These are phyloP conservation scores for Osmozyma mogii DNA, from an alignment of 805 yeast species.

Conservation along the genomic window DNA sequence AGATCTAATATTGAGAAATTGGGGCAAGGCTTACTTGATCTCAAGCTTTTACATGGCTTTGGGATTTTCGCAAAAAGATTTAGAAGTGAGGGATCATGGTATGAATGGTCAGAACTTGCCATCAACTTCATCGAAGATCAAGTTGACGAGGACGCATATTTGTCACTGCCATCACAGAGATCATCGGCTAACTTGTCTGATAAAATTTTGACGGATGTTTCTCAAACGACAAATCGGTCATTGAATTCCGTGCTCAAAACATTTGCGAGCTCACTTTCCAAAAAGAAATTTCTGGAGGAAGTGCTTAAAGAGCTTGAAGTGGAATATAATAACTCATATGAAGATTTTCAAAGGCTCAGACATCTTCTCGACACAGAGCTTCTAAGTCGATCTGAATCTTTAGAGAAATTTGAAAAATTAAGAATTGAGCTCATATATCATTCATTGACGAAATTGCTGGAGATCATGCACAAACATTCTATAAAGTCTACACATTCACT, in stretches of 20 bases:
- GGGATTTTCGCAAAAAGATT: conserved; percentile 29
- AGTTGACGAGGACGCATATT: conserved; percentile 6
- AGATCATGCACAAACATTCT: conserved; percentile 21
- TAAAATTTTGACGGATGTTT: conserved; percentile 13
- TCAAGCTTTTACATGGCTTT: conserved; percentile 23
- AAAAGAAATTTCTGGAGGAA: conserved; percentile 21
- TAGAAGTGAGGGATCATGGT: conserved; percentile 36
- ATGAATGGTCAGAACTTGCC: conserved; percentile 35
- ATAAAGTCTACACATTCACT: conserved; percentile 17
- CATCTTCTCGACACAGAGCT: conserved; percentile 25
- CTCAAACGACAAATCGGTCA: conserved; percentile 19
- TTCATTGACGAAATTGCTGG: conserved; percentile 27
- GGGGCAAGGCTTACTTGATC: conserved; percentile 33
- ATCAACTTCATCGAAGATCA: conserved; percentile 4
- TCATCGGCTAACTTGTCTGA: conserved; percentile 5
- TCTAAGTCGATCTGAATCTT: conserved; percentile 10
- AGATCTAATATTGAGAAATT: conserved; percentile 29
- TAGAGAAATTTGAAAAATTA: conserved; percentile 28
- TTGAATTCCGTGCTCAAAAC: conserved; percentile 26
- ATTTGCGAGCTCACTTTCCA: conserved; percentile 23
- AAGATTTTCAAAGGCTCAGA: conserved; percentile 23
- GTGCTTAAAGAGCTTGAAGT: conserved; percentile 19
- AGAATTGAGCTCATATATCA: conserved; percentile 27
- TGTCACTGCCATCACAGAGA: not conserved
- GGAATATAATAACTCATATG: conserved; percentile 27